Base-by-base conservation (phyloP, 2,329 filamentous ascomycete genomes). In the Peltaster fructicola region DNA sequence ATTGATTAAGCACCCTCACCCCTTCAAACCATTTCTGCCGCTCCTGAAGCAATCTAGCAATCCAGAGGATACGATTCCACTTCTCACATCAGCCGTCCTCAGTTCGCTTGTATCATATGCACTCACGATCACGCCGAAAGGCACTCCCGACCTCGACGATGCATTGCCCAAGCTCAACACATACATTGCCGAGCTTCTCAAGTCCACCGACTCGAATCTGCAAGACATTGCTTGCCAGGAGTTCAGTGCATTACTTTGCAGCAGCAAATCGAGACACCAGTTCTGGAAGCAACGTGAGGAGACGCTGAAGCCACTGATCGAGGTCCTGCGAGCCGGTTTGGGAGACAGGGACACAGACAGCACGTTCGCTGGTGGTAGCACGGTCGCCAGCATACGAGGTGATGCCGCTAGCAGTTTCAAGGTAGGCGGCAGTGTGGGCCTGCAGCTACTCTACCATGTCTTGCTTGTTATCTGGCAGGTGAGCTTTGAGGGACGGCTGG, bases 181-280 rank as follows among this genome's bases (percentile, higher is more conserved):
- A 44, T 95, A 93, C 52, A 68, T 95, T 15, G 78, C 82, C 6
- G 71, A 72, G 26, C 62, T 95, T 28, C 73, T 78, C 30, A 82
- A 82, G 59, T 81, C 73, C 47, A 67, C 77, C 29, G 88, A 98
- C 53, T 76, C 79, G 27, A 81, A 81, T 18, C 64, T 91, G 29
- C 88, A 98, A 53, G 88, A 98, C 46, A 92, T 95, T 45, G 85
- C 82, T 14, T 82, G 95, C 8, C 79, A 88, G 44, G 71, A 85
- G 47, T 90, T 85, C 53, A 93, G 88, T 17, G 65, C 77, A 11
- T 61, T 98, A 15, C 62, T 98, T 15, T 73, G 81, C 32, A 79
- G 73, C 18, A 67, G 62, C 32, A 68, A 68, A 30, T 69, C 82
- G 3, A 68, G 88, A 35, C 63, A 73, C 38, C 63, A 88, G 28